Percentiles rank a stretch among this genome's conserved stretches.
phyloP scores from a whole-genome alignment of 2,329 filamentous ascomycete genomes.

The Colletotrichum aenigma region DNA sequence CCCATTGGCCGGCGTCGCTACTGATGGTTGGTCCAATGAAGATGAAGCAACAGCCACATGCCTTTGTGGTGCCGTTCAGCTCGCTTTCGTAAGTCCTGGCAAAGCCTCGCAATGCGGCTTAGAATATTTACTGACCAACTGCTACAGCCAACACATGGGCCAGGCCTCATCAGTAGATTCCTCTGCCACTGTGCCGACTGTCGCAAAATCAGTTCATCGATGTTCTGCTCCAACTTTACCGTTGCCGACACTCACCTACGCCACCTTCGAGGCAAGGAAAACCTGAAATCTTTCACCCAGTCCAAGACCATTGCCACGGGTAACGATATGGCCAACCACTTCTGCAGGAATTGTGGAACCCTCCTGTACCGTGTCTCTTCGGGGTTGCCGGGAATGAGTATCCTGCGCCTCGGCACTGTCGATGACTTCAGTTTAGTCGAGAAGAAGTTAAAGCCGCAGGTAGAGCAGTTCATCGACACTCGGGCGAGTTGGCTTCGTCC shows the following conservation, averaged over 20 bases:
- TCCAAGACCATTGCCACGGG: slow-evolving; percentile 48
- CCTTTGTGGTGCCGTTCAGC: slow-evolving; percentile 60
- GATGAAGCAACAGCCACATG: slow-evolving; percentile 61
- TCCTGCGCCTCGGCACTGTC: slow-evolving; percentile 63
- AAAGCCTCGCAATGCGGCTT: neutral
- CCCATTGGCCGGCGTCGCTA: slow-evolving; percentile 38
- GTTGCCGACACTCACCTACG: slow-evolving; percentile 47
- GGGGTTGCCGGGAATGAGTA: slow-evolving; percentile 46
- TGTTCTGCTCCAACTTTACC: slow-evolving; percentile 65
- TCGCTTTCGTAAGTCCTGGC: slow-evolving; percentile 49
- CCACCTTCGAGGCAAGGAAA: slow-evolving; percentile 56
- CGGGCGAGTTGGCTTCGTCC: slow-evolving; percentile 53
- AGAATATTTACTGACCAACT: neutral
- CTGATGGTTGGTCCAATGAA: slow-evolving; percentile 49
- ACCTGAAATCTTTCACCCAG: slow-evolving; percentile 51
- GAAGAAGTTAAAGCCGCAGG: slow-evolving; percentile 56
- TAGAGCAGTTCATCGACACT: slow-evolving; percentile 58
- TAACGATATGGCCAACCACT: slow-evolving; percentile 63
- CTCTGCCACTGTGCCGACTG: slow-evolving; percentile 67
- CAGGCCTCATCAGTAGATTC: slow-evolving; percentile 53
- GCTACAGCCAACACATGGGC: slow-evolving; percentile 45
- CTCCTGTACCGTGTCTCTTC: slow-evolving; percentile 61
- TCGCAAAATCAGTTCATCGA: slow-evolving; percentile 65
- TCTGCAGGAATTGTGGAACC: slow-evolving; percentile 63
- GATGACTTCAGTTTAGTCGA: slow-evolving; percentile 65